Conservation (phyloP, 306 rosid species). For the Vigna radiata region DNA sequence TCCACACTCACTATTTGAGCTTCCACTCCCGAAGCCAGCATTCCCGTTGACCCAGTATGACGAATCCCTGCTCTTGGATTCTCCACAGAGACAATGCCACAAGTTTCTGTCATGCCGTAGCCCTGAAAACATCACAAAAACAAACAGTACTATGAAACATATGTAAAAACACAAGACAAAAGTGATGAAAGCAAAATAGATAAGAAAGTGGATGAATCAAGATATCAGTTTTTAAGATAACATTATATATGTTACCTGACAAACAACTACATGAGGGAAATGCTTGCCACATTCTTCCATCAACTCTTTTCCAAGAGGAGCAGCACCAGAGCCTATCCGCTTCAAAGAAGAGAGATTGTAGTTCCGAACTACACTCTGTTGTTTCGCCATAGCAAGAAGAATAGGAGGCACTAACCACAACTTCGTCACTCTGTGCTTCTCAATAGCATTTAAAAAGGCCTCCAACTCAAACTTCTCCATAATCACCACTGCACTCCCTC, state of each 20-base stretch:
- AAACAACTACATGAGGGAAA: slow-evolving; percentile 56
- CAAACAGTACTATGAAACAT: too few species aligned
- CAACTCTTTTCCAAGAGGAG: slow-evolving; percentile 84
- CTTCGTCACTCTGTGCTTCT: slow-evolving; percentile 68
- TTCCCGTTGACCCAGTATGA: slow-evolving; percentile 72
- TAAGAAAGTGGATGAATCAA: too few species aligned
- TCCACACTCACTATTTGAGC: slow-evolving; percentile 71
- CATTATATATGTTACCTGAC: slow-evolving; percentile 56
- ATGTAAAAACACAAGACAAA: too few species aligned
- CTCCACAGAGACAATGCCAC: slow-evolving; percentile 66
- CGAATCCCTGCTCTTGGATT: slow-evolving; percentile 56
- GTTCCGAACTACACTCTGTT: slow-evolving; percentile 61
- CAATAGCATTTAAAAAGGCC: slow-evolving; percentile 57
- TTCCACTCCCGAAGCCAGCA: slow-evolving; percentile 68
- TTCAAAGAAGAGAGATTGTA: slow-evolving; percentile 73
- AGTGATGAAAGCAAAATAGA: too few species aligned
- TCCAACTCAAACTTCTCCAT: slow-evolving; percentile 66
- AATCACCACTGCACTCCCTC: slow-evolving; percentile 63
- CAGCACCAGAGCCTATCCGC: slow-evolving; percentile 80
- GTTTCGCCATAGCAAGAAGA: slow-evolving; percentile 74
- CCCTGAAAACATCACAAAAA: slow-evolving; percentile 49
- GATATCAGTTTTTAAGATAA: too few species aligned
- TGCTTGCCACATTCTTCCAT: slow-evolving; percentile 71
- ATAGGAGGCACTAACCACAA: slow-evolving; percentile 91
- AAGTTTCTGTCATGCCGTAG: slow-evolving; percentile 91